These are phyloP conservation scores for Termitomyces sp. DNA, from an alignment of 768 basidiomycete species.

Conservation along the genomic window DNA sequence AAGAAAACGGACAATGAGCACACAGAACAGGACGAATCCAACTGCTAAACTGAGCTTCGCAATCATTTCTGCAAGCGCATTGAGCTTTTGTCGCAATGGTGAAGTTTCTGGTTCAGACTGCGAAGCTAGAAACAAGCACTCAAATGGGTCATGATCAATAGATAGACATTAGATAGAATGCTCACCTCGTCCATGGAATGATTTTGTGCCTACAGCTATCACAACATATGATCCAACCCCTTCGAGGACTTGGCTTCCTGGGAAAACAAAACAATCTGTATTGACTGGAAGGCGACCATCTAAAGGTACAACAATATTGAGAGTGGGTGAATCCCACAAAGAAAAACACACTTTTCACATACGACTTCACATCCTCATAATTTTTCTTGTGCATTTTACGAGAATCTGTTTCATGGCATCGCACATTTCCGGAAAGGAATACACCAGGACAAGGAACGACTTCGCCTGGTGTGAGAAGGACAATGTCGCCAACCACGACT, in stretches of 20 bases:
- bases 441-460: slow-evolving; percentile 95
- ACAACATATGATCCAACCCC: slow-evolving; percentile 93
- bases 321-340: neutral
- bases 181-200: slow-evolving; percentile 89
- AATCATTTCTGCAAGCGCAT: slow-evolving; percentile 90
- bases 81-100: slow-evolving; percentile 91
- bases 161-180: neutral
- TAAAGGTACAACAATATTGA: slow-evolving; percentile 19
- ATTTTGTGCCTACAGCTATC: slow-evolving; percentile 86
- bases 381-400: slow-evolving; percentile 87
- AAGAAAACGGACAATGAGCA: too few relatives aligned
- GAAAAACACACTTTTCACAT: neutral
- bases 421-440: slow-evolving; percentile 87
- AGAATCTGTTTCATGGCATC: slow-evolving; percentile 92
- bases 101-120: slow-evolving; percentile 85
- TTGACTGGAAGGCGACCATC: slow-evolving; percentile 41
- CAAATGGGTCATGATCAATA: too few relatives aligned
- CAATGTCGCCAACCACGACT: slow-evolving; percentile 91
- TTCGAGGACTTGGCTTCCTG: slow-evolving; percentile 90
- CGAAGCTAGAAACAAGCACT: slow-evolving; percentile 48
- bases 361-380: slow-evolving; percentile 52
- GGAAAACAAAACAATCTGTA: slow-evolving; percentile 87
- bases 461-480: slow-evolving; percentile 94
- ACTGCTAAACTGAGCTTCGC: slow-evolving; percentile 70
- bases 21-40: too few relatives aligned